These are phyloP conservation scores for Exobasidium rhododendri DNA, from an alignment of 1,284 basidiomycete genomes.

Conservation along the genomic window DNA sequence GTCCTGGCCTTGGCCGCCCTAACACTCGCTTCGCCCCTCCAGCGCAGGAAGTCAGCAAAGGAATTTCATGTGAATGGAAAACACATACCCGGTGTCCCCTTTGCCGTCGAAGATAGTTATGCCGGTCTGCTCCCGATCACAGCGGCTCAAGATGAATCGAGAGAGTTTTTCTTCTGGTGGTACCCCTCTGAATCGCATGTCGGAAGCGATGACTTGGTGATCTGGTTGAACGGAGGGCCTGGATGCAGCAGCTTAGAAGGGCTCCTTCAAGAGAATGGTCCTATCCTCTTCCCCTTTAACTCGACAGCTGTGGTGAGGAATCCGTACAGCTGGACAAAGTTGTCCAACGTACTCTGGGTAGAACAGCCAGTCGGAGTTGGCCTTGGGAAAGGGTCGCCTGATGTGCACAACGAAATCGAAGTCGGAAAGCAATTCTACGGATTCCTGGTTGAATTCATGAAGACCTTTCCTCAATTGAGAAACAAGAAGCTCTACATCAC, in stretches of 20 bases:
- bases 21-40: not conserved
- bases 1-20: not conserved
- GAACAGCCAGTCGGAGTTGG: conserved; percentile 82
- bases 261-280: conserved; percentile 75
- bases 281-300: conserved; percentile 66
- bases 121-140: conserved; percentile 40
- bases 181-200: conserved; percentile 72
- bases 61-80: conserved; percentile 16
- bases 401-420: conserved; percentile 58
- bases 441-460: conserved; percentile 41
- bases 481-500: conserved; percentile 37
- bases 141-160: conserved; percentile 19
- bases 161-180: conserved; percentile 78
- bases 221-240: conserved; percentile 63
- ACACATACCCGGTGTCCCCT: conserved; percentile 33
- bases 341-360: conserved; percentile 69
- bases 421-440: conserved; percentile 54
- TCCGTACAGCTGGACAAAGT: conserved; percentile 74
- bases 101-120: conserved; percentile 35
- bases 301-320: conserved; percentile 67
- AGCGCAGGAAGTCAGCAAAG: not conserved
- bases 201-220: conserved; percentile 70
- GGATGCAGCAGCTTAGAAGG: conserved; percentile 75
- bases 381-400: conserved; percentile 70
- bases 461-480: conserved; percentile 31